A percentile compares a stretch with the other conserved stretches of the same genome.
These are phyloP conservation scores for Bisporella sp. DNA, from an alignment of 2,329 filamentous ascomycete genomes.

Conservation along the genomic window DNA sequence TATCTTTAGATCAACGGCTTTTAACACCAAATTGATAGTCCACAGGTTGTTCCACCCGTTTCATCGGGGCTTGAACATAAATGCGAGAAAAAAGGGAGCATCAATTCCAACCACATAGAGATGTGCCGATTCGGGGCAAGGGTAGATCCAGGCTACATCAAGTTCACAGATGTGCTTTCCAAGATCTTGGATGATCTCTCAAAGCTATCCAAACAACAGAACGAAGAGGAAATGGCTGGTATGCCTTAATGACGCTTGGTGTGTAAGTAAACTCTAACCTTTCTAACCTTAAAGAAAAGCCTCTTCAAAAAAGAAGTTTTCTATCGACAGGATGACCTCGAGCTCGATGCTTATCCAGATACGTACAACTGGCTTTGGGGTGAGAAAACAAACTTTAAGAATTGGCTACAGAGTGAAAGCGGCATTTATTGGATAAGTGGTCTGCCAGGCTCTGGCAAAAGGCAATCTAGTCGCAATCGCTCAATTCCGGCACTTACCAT, in stretches of 20 bases:
- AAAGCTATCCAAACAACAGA: no score
- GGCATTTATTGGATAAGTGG: conserved; percentile 3
- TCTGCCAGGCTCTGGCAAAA: not conserved
- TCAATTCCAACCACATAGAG: conserved; percentile 4
- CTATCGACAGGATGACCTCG: conserved; percentile 1
- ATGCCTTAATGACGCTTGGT: conserved; percentile 4
- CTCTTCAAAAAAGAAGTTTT: conserved; percentile 2
- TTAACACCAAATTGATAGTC: no score
- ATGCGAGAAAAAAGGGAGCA: conserved; percentile 2
- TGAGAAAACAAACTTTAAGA: conserved; percentile 1
- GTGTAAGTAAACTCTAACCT: no score
- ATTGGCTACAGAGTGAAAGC: conserved; percentile 2
- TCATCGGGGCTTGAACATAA: not conserved
- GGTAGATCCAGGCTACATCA: conserved; percentile 2
- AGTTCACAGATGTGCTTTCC: conserved; percentile 3
- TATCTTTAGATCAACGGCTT: no score
- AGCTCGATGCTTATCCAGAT: conserved; percentile 3
- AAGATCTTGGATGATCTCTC: conserved; percentile 4
- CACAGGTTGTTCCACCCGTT: no score
- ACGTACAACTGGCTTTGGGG: conserved; percentile 2
- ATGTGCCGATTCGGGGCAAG: conserved; percentile 3
- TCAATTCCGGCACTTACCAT: no score
- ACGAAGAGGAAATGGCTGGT: conserved; percentile 2
- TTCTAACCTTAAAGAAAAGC: no score
- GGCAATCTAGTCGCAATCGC: no score